Evolutionary conservation across 768 basidiomycete genomes (phyloP).

Genomic region (Amanita polypyramis): DNA sequence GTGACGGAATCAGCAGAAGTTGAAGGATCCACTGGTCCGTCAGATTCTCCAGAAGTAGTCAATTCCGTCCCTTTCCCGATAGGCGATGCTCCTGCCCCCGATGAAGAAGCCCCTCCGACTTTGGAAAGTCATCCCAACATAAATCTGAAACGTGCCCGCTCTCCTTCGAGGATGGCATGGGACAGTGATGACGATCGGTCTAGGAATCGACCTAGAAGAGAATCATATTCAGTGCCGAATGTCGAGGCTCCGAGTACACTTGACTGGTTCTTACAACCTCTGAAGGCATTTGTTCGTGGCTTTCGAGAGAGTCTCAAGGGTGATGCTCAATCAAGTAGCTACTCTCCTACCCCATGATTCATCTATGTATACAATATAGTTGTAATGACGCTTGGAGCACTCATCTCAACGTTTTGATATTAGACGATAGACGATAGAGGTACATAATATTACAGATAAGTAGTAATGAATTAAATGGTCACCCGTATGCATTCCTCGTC

Average conservation of each 20-base stretch:
- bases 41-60: neutral
- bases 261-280: slow-evolving; percentile 53
- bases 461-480: neutral
- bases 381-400: neutral
- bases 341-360: slow-evolving; percentile 8
- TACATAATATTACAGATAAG: neutral
- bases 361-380: neutral
- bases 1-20: neutral
- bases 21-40: neutral
- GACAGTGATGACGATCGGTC: slow-evolving; percentile 24
- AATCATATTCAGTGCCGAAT: slow-evolving; percentile 31
- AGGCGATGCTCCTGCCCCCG: neutral
- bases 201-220: slow-evolving; percentile 41
- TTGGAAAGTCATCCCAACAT: neutral
- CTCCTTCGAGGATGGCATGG: neutral
- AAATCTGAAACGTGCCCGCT: slow-evolving; percentile 3
- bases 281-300: slow-evolving; percentile 55
- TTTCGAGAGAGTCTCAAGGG: slow-evolving; percentile 49
- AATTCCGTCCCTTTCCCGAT: slow-evolving; percentile 4
- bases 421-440: neutral
- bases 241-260: slow-evolving; percentile 35
- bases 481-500: neutral
- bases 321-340: slow-evolving; percentile 8
- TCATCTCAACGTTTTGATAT: neutral
- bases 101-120: neutral